Percentiles rank a stretch among this genome's conserved stretches.
These are phyloP conservation scores for Penicillium egyptiacum DNA, from an alignment of 495 filamentous ascomycete genomes.

Conservation along the genomic window DNA sequence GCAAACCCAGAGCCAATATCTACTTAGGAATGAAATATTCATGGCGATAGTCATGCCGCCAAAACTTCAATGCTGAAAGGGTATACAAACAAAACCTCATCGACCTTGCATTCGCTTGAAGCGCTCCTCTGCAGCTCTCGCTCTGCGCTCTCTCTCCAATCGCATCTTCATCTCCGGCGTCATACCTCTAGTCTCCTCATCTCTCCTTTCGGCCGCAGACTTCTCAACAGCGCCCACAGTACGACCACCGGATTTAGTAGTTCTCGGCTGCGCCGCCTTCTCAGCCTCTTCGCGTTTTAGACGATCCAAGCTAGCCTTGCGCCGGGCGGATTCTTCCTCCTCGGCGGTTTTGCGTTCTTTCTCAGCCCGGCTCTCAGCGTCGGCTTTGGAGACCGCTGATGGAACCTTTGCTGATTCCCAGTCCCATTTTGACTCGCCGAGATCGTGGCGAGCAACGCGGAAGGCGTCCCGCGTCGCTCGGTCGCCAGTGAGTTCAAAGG, in stretches of 20 bases:
- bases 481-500: conserved; percentile 88
- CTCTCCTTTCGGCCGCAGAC: conserved; percentile 70
- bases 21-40: not conserved
- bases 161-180: conserved; percentile 78
- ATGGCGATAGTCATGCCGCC: not conserved
- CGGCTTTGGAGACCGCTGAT: conserved; percentile 60
- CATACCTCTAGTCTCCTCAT: conserved; percentile 80
- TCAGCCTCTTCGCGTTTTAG: conserved; percentile 65
- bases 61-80: conserved; percentile 3
- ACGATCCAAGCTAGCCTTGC: conserved; percentile 63
- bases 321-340: conserved; percentile 57
- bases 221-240: conserved; percentile 57
- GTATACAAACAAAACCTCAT: conserved; percentile 13
- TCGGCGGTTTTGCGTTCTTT: conserved; percentile 59
- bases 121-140: conserved; percentile 84
- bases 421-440: conserved; percentile 75
- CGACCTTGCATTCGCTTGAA: conserved; percentile 60
- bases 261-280: conserved; percentile 39
- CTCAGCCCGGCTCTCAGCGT: conserved; percentile 63
- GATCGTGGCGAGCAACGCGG: conserved; percentile 76
- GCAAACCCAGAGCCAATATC: not conserved
- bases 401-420: conserved; percentile 79
- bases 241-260: conserved; percentile 45
- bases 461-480: conserved; percentile 87
- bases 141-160: conserved; percentile 78